Base-by-base conservation (phyloP, 176 grass and related monocot species). In the Calamus simplicifolius region DNA sequence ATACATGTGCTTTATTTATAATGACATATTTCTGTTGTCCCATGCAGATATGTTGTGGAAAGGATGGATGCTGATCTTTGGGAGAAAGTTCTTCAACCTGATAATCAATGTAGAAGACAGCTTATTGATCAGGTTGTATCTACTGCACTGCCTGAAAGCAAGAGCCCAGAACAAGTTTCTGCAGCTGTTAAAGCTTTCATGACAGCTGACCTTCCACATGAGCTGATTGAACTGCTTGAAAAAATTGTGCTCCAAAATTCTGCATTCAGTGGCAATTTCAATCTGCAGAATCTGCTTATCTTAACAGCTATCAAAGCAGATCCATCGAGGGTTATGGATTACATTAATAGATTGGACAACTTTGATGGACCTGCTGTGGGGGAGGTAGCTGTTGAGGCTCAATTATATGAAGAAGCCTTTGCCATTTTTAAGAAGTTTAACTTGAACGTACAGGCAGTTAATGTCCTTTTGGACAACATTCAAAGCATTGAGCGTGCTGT, bases 361-460 rank as follows among this genome's bases (percentile, higher is more conserved):
- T 97, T 97, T 80, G 92, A 91, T 83, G 92, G 92, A 19, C 92
- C 92, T 72, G 92, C 92, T 2, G 92, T 97, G 38, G 92, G 92
- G 77, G 87, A 97, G 63, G 92, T 88, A 54, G 92, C 92, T 53
- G 87, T 98, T 49, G 84, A 98, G 49, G 93, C 87, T 72, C 83
- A 96, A 31, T 62, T 96, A 6, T 91, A 82, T 59, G 92, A 96
- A 69, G 92, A 96, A 68, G 92, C 87, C 43, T 96, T 96, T 74
- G 83, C 91, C 59, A 96, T 96, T 67, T 96, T 96, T 57, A 96
- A 90, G 75, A 96, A 96, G 77, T 96, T 96, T 35, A 96, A 96
- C 77, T 56, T 90, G 72, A 96, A 96, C 66, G 91, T 96, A 29
- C 80, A 87, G 70, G 91, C 91, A 43, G 91, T 96, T 28, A 69